Evolutionary conservation across 2,329 filamentous ascomycete genomes (phyloP).

Genomic region (Fusarium sp.): DNA sequence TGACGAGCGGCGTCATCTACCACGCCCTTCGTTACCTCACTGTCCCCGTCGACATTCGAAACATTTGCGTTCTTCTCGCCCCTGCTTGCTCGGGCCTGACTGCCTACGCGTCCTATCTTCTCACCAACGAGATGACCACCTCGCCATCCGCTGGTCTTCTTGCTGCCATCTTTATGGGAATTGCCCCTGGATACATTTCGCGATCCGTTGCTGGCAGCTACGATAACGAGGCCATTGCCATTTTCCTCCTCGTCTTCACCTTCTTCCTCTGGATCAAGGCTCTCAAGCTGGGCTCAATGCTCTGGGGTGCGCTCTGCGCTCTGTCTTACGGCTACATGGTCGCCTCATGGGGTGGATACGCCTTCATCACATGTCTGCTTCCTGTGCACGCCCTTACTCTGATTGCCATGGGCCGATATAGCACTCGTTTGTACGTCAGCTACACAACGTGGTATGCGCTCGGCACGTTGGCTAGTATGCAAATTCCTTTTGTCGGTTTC

Average conservation of each 20-base stretch:
- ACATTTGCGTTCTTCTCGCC: constrained; percentile 96
- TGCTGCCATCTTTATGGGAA: constrained; percentile 96
- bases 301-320: constrained; percentile 95
- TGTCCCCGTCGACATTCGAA: constrained; percentile 96
- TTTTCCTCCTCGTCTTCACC: constrained; percentile 97
- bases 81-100: constrained; percentile 95
- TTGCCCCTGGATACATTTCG: constrained; percentile 96
- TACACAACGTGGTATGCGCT: constrained; percentile 99
- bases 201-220: constrained; percentile 98
- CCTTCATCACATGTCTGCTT: constrained; percentile 98
- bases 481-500: constrained; percentile 99
- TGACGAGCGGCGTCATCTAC: constrained; percentile 97
- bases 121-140: constrained; percentile 97
- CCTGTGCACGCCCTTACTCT: constrained; percentile 94
- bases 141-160: constrained; percentile 94
- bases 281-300: constrained; percentile 93
- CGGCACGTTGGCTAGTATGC: constrained; percentile 97
- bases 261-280: constrained; percentile 99
- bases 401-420: constrained; percentile 97
- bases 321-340: constrained; percentile 99
- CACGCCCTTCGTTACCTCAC: constrained; percentile 90
- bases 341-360: constrained; percentile 98
- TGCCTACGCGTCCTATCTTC: constrained; percentile 90
- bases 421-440: constrained; percentile 91
- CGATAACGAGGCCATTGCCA: constrained; percentile 99